Evolutionary conservation across 106 monocot genomes (phyloP).

Genomic region (Xerophyta viscosa): DNA sequence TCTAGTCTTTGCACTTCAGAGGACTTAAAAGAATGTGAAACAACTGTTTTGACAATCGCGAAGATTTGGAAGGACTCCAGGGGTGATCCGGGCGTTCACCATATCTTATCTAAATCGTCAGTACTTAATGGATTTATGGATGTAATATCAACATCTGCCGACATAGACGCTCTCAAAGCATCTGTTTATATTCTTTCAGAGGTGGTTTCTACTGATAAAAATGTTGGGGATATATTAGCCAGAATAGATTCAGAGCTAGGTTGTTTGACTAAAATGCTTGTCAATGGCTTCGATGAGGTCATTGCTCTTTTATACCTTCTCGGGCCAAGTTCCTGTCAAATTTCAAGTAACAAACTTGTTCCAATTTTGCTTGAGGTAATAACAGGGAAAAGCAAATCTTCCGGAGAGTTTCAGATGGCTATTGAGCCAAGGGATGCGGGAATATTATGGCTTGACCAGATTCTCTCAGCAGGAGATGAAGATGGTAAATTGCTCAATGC

Average conservation of each 20-base stretch:
- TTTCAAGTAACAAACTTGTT: conserved; percentile 22
- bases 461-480: conserved; percentile 34
- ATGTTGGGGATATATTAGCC: conserved; percentile 20
- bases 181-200: conserved; percentile 32
- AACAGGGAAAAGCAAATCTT: conserved; percentile 10
- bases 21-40: conserved; percentile 47
- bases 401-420: conserved; percentile 18
- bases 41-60: conserved; percentile 27
- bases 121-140: conserved; percentile 42
- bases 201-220: conserved; percentile 25
- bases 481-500: conserved; percentile 21
- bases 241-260: conserved; percentile 25
- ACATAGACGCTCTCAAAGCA: conserved; percentile 31
- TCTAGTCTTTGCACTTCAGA: conserved; percentile 46
- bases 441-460: conserved; percentile 28
- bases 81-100: conserved; percentile 11
- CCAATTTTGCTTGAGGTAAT: conserved; percentile 38
- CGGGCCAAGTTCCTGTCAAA: conserved; percentile 26
- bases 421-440: conserved; percentile 38
- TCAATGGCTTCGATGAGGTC: conserved; percentile 38
- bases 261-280: conserved; percentile 29
- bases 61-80: conserved; percentile 33
- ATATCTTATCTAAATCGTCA: conserved; percentile 23
- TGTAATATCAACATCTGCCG: conserved; percentile 32
- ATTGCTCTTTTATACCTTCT: conserved; percentile 31